A percentile compares a stretch with the other conserved stretches of the same genome.
phyloP scores from a whole-genome alignment of 768 basidiomycete species.

The Tricholoma sp. region DNA sequence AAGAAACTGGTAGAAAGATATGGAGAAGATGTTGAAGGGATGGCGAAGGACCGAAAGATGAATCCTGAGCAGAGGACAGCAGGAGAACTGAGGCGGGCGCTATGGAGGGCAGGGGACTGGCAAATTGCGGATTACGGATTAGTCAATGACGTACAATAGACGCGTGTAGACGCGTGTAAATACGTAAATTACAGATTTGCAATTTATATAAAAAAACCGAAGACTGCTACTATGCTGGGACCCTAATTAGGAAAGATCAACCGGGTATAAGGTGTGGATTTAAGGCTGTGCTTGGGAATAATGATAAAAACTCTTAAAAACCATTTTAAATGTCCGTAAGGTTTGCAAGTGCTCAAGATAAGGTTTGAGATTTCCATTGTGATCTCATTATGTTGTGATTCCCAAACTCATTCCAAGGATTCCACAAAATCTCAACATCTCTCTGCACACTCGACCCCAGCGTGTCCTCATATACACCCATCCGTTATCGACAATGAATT shows the following conservation, averaged over 20 bases:
- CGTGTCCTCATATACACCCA: background rate
- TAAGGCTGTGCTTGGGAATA: background rate
- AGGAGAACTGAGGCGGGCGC: slow-evolving; percentile 66
- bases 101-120: slow-evolving; percentile 54
- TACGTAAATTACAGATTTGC: background rate
- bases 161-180: background rate
- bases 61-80: slow-evolving; percentile 84
- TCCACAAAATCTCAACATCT: background rate
- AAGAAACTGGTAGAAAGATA: slow-evolving; percentile 61
- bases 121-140: too few species aligned
- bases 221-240: background rate
- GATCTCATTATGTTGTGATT: slow-evolving; percentile 5
- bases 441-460: background rate
- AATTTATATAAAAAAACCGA: background rate
- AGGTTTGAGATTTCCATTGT: slow-evolving; percentile 27
- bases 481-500: background rate
- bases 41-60: slow-evolving; percentile 74
- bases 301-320: background rate
- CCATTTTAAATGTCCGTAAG: slow-evolving; percentile 5
- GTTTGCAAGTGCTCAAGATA: slow-evolving; percentile 27
- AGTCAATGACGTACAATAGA: background rate
- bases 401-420: background rate
- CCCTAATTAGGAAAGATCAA: background rate
- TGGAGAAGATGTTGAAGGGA: slow-evolving; percentile 64
- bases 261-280: background rate